Conservation (phyloP, 257 asterid genomes). For the Fraxinus excelsior region DNA sequence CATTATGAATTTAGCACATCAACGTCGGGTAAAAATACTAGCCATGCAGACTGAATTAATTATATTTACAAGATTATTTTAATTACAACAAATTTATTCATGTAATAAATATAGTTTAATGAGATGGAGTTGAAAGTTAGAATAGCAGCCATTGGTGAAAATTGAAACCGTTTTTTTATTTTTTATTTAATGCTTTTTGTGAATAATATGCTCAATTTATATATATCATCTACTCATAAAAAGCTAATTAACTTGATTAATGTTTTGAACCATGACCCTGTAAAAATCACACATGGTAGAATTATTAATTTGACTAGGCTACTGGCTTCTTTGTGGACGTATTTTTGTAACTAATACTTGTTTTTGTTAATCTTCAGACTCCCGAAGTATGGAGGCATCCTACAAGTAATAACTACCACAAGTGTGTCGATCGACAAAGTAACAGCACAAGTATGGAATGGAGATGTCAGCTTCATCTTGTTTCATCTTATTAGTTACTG, state of each 20-base stretch:
- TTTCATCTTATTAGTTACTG: neutral
- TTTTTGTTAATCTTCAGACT: slow-evolving; percentile 41
- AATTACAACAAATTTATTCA: neutral
- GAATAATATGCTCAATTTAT: too few species aligned
- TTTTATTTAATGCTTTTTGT: too few species aligned
- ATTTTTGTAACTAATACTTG: neutral
- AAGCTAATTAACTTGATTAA: too few species aligned
- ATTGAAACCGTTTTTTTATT: too few species aligned
- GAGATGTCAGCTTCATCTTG: neutral
- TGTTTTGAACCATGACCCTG: too few species aligned
- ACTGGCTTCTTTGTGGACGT: neutral
- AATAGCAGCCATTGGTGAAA: neutral
- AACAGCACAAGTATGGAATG: slow-evolving; percentile 57
- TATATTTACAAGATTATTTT: too few species aligned
- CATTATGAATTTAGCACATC: neutral
- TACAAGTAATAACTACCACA: slow-evolving; percentile 53
- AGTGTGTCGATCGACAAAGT: slow-evolving; percentile 62
- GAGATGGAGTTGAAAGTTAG: neutral
- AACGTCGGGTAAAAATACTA: too few species aligned
- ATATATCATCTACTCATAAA: too few species aligned
- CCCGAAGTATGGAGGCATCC: slow-evolving; percentile 94
- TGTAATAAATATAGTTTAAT: neutral
- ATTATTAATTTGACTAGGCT: neutral
- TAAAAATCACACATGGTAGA: too few species aligned
- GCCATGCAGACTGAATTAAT: too few species aligned